Conservation (phyloP, 495 filamentous ascomycete genomes). For the Xylaria telfairii region DNA sequence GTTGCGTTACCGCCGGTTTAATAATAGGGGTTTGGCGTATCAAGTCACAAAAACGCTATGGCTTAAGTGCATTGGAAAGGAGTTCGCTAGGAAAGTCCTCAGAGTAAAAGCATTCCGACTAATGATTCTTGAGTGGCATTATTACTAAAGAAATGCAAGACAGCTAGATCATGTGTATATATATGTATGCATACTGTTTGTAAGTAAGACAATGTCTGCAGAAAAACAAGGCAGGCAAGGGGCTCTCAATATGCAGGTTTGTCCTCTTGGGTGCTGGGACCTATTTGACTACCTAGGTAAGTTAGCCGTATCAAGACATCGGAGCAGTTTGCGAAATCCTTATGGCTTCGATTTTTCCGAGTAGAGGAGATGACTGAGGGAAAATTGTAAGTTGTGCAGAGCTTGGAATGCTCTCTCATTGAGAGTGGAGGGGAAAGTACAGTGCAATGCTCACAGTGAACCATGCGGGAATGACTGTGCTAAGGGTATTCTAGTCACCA, state of each 20-base stretch:
- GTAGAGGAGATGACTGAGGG: background rate
- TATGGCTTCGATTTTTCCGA: background rate
- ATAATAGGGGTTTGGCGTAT: background rate
- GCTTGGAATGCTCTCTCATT: background rate
- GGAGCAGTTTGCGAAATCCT: background rate
- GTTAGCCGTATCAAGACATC: background rate
- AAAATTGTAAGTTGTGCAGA: background rate
- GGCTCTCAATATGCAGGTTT: background rate
- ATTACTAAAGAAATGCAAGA: background rate
- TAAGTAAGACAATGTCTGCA: no score
- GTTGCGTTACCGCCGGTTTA: background rate
- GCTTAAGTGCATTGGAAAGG: no score
- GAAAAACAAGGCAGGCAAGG: background rate
- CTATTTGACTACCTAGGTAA: background rate
- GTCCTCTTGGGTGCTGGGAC: background rate
- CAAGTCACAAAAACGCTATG: no score
- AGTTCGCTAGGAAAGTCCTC: no score
- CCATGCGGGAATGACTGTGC: background rate
- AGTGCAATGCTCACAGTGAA: conserved; percentile 6
- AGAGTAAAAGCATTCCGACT: no score
- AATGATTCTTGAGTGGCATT: no score
- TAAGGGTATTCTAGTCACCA: no score
- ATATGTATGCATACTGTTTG: background rate
- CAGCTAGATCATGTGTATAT: background rate
- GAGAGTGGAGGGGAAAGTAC: background rate